These are phyloP conservation scores for Lyophyllum shimeji DNA, from an alignment of 768 basidiomycete species.

Conservation along the genomic window DNA sequence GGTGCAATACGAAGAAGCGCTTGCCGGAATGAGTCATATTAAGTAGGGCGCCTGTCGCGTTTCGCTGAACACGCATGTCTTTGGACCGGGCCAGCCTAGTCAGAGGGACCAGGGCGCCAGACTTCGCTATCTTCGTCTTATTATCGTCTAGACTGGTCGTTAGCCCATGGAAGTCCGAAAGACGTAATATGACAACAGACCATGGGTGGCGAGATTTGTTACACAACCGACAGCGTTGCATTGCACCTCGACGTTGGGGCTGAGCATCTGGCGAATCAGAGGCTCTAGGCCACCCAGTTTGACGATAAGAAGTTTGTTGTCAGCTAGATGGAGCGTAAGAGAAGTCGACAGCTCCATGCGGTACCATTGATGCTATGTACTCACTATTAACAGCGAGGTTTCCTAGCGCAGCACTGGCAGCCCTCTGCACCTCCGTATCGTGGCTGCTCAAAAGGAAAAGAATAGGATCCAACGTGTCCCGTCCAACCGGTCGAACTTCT, in stretches of 20 bases:
- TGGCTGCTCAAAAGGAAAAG: conserved; percentile 96
- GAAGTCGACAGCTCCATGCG: conserved; percentile 9
- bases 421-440: conserved; percentile 98
- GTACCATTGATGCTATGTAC: conserved; percentile 30
- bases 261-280: conserved; percentile 97
- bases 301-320: conserved; percentile 98
- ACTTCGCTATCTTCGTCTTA: conserved; percentile 99
- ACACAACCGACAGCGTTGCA: conserved; percentile 99
- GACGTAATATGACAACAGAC: conserved; percentile 42
- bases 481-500: conserved; percentile 93
- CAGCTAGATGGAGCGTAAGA: conserved; percentile 54
- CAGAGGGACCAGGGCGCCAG: conserved; percentile 95
- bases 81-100: conserved; percentile 95
- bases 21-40: conserved; percentile 99
- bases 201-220: conserved; percentile 97
- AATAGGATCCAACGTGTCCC: conserved; percentile 97
- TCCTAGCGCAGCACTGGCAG: conserved; percentile 94
- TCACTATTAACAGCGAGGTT: conserved; percentile 97
- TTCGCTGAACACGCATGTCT: conserved; percentile 98
- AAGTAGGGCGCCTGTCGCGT: conserved; percentile 94
- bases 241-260: conserved; percentile 98
- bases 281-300: conserved; percentile 97
- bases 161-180: conserved; percentile 12
- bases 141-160: conserved; percentile 75
- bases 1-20: conserved; percentile 20